Evolutionary conservation across 306 rosid species (phyloP), one percentile per base, ranked within the genome.

Genomic region (Glycine soja): DNA sequence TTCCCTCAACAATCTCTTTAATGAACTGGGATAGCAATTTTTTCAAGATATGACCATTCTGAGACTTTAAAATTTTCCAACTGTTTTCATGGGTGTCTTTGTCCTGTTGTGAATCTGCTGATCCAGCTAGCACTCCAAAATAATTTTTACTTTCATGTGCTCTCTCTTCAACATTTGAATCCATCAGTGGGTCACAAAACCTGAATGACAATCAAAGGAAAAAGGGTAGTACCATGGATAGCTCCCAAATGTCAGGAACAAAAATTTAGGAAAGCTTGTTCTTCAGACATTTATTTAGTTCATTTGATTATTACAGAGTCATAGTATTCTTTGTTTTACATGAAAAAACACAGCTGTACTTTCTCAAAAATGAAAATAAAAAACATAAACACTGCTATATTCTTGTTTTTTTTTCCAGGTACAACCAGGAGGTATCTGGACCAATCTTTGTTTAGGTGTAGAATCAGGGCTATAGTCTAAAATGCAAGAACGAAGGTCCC

Each of bases 1-100:
- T 93, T 73, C 98, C 98, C 84, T 95, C 99, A 67, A 93, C 99
- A 80, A 95, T 95, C 85, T 90, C 98, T 88, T 90, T 92, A 89
- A 95, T 87, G 89, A 93, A 93, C 76, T 79, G 90, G 84, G 97
- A 90, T 72, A 95, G 86, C 86, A 95, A 53, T 80, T 89, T 95
- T 87, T 87, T 91, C 85, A 90, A 85, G 76, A 93, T 58, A 84
- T 82, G 90, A 84, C 86, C 86, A 76, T 86, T 88, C 47, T 13
- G 76, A 53, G 91, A 88, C 80, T 82, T 85, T 1, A 92, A 83
- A 84, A 95, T 90, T 87, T 91, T 90, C 99, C 99, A 95, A 64
- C 86, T 88, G 85, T 86, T 88, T 75, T 82, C 82, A 70, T 80
- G 38, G 57, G 80, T 86, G 75, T 76, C 90, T 32, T 88, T 88